Percentiles rank a stretch among this genome's conserved stretches.
phyloP scores from a whole-genome alignment of 495 filamentous ascomycete genomes.

The Oidiodendron maius region DNA sequence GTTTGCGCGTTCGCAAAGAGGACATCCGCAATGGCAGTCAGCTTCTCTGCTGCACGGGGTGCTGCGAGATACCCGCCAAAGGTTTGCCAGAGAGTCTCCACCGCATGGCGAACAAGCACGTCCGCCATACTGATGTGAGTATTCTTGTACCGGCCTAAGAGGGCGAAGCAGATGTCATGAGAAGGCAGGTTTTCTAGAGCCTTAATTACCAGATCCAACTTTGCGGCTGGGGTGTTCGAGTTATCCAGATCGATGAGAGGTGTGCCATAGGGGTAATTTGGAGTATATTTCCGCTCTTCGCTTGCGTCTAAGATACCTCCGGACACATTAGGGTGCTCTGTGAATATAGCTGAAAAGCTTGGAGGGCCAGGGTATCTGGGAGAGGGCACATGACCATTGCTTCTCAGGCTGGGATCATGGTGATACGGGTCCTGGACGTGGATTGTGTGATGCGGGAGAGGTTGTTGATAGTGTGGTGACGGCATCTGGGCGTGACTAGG shows the following conservation, averaged over 20 bases:
- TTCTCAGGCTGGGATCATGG: too few relatives aligned
- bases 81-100: neutral
- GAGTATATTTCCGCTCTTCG: slow-evolving; percentile 18
- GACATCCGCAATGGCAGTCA: slow-evolving; percentile 52
- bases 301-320: slow-evolving; percentile 16
- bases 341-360: slow-evolving; percentile 17
- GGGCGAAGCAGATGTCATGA: neutral
- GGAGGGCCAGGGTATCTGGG: slow-evolving; percentile 19
- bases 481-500: too few relatives aligned
- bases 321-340: slow-evolving; percentile 1
- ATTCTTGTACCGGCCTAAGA: neutral
- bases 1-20: slow-evolving; percentile 66
- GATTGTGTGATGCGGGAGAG: too few relatives aligned
- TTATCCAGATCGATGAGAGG: slow-evolving; percentile 14
- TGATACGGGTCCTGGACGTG: too few relatives aligned
- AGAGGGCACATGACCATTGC: too few relatives aligned
- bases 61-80: neutral
- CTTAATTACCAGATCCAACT: neutral
- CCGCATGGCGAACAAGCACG: neutral
- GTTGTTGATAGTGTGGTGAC: too few relatives aligned
- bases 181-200: slow-evolving; percentile 3
- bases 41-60: neutral
- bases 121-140: neutral
- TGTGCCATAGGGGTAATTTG: slow-evolving; percentile 11
- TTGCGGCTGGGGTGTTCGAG: slow-evolving; percentile 8